Evolutionary conservation across 768 basidiomycete species (phyloP).

Genomic region (Basidioascus undulatus): DNA sequence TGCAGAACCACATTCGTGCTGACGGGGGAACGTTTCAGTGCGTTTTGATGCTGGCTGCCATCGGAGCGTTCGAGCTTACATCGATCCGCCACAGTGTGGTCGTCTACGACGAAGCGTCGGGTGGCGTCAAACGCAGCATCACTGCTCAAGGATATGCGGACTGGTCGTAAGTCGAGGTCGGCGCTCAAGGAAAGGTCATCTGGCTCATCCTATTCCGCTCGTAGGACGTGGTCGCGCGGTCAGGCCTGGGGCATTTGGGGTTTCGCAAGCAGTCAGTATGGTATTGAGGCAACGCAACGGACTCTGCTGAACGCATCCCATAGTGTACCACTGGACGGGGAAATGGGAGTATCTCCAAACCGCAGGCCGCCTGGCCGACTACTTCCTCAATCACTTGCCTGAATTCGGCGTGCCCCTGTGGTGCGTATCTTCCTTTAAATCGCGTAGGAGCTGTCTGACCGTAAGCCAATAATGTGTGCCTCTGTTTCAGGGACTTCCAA

Average conservation of each 20-base stretch:
- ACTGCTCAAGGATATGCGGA: conserved; percentile 42
- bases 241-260: conserved; percentile 52
- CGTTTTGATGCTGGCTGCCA: too few relatives aligned
- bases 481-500: conserved; percentile 37
- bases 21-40: conserved; percentile 23
- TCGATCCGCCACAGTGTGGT: too few relatives aligned
- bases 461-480: background rate
- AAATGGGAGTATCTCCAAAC: conserved; percentile 32
- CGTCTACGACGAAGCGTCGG: conserved; percentile 20
- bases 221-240: conserved; percentile 47
- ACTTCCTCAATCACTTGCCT: conserved; percentile 37
- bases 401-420: conserved; percentile 41
- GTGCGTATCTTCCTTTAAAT: conserved; percentile 20
- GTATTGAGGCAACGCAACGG: background rate
- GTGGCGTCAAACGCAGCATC: conserved; percentile 29
- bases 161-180: conserved; percentile 1
- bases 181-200: background rate
- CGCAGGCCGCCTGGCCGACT: conserved; percentile 31
- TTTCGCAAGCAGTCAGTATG: conserved; percentile 35
- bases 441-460: background rate
- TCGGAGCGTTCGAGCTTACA: too few relatives aligned
- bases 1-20: conserved; percentile 36
- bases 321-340: conserved; percentile 37
- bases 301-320: background rate
- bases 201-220: background rate